phyloP scores from a whole-genome alignment of 2,329 filamentous ascomycete genomes.

The Sclerotinia trifoliorum region DNA sequence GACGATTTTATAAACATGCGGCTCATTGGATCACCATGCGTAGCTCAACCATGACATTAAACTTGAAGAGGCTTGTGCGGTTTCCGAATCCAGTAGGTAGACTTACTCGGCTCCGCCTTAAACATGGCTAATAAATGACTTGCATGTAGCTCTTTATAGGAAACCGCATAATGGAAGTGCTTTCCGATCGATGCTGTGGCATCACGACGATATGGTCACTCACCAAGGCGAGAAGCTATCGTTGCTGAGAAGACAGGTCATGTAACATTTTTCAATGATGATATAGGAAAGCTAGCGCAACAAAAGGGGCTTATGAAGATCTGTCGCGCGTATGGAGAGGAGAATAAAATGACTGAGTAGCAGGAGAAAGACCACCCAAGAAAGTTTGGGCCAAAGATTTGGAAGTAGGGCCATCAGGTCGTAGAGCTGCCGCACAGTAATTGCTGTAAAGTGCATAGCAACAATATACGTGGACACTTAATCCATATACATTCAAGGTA shows the following conservation, averaged over 20 bases:
- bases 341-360: neutral
- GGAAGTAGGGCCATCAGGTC: neutral
- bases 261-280: neutral
- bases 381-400: neutral
- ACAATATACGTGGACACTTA: neutral
- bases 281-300: neutral
- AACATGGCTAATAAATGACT: neutral
- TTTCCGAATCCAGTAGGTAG: neutral
- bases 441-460: neutral
- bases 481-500: neutral
- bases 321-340: neutral
- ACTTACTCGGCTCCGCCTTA: neutral
- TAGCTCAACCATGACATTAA: neutral
- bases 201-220: constrained; percentile 2
- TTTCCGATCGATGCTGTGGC: neutral
- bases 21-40: neutral
- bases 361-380: neutral
- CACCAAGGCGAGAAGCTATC: neutral
- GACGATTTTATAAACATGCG: constrained; percentile 13
- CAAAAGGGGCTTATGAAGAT: neutral
- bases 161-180: neutral
- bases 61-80: neutral
- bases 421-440: neutral
- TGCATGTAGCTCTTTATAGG: neutral
- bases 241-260: neutral